Evolutionary conservation across 768 basidiomycete genomes (phyloP).

Genomic region (Lentinula sp.): DNA sequence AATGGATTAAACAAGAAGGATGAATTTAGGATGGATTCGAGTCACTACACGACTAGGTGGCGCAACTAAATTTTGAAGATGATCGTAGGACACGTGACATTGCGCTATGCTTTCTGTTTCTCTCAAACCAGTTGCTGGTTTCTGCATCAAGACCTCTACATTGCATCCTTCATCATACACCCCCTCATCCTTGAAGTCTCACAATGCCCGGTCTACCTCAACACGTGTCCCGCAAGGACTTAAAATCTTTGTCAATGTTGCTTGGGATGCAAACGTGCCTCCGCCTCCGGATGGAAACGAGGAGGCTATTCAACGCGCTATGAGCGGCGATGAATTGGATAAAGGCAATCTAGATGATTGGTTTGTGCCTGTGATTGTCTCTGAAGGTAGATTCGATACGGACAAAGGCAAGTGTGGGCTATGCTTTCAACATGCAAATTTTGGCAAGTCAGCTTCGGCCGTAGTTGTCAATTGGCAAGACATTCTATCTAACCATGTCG

Average conservation of each 20-base stretch:
- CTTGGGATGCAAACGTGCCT: conserved; percentile 64
- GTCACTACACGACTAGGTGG: not conserved
- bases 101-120: conserved; percentile 17
- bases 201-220: conserved; percentile 19
- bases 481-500: not conserved
- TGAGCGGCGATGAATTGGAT: conserved; percentile 42
- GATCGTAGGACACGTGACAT: not conserved
- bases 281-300: conserved; percentile 59
- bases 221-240: conserved; percentile 36
- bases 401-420: conserved; percentile 56
- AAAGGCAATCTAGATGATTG: conserved; percentile 35
- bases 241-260: conserved; percentile 74
- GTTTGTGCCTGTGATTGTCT: conserved; percentile 70
- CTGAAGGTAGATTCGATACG: conserved; percentile 50
- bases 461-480: not conserved
- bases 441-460: conserved; percentile 1
- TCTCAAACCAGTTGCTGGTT: conserved; percentile 59
- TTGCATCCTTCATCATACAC: conserved; percentile 33
- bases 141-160: conserved; percentile 60
- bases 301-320: conserved; percentile 51
- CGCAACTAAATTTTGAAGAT: not conserved
- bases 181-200: conserved; percentile 12
- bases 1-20: not conserved
- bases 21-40: not conserved
- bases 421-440: conserved; percentile 6